Conservation (phyloP, 2,329 filamentous ascomycete species). For the Orbilia blumenaviensis region DNA sequence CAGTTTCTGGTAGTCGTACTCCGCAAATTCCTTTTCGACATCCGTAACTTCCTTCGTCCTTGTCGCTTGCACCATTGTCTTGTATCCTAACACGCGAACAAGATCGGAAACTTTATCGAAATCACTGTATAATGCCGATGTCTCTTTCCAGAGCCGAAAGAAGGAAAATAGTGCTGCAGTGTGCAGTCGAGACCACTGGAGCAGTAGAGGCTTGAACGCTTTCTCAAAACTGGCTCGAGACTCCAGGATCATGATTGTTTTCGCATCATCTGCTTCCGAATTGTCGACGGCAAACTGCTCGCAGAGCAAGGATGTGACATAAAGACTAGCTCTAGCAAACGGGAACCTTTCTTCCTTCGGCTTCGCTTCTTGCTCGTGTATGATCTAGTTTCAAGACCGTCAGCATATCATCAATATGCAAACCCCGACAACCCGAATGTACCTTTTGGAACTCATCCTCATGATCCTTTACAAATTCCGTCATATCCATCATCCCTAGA, state of each 20-base stretch:
- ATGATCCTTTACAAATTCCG: slow-evolving; percentile 90
- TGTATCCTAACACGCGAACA: slow-evolving; percentile 86
- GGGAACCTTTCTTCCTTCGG: slow-evolving; percentile 79
- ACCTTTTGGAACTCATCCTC: slow-evolving; percentile 93
- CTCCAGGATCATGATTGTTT: slow-evolving; percentile 78
- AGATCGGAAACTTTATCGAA: slow-evolving; percentile 94
- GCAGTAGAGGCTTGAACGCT: slow-evolving; percentile 82
- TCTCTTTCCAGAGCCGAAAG: slow-evolving; percentile 90
- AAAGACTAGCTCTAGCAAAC: slow-evolving; percentile 83
- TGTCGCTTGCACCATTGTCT: slow-evolving; percentile 82
- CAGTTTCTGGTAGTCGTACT: slow-evolving; percentile 80
- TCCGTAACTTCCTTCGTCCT: slow-evolving; percentile 85
- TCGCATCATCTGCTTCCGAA: slow-evolving; percentile 78
- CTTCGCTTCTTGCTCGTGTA: slow-evolving; percentile 85
- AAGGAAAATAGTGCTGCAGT: slow-evolving; percentile 86
- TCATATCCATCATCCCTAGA: slow-evolving; percentile 95
- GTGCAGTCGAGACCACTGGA: slow-evolving; percentile 94
- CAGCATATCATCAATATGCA: neutral
- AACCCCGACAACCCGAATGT: slow-evolving; percentile 50
- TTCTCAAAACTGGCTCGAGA: slow-evolving; percentile 81
- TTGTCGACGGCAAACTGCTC: slow-evolving; percentile 96
- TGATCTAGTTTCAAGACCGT: slow-evolving; percentile 44
- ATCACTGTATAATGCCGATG: slow-evolving; percentile 82
- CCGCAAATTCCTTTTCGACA: slow-evolving; percentile 85
- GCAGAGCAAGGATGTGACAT: slow-evolving; percentile 86